These are phyloP conservation scores for Penicillium goetzii DNA, from an alignment of 495 filamentous ascomycete genomes.

Conservation along the genomic window DNA sequence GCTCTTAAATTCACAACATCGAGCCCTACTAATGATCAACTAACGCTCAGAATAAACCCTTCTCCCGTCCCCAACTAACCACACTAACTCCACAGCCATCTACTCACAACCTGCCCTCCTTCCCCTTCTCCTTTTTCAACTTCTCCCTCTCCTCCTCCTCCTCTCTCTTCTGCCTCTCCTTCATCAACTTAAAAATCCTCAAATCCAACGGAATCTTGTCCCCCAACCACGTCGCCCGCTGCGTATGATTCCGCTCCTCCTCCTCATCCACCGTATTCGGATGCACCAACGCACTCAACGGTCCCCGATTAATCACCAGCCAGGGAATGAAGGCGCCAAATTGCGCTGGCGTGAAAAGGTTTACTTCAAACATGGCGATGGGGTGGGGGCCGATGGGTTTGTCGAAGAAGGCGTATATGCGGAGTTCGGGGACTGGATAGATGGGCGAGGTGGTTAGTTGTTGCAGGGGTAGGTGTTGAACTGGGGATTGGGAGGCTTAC, in stretches of 20 bases:
- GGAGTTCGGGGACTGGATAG: constrained; percentile 77
- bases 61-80: too few relatives aligned
- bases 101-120: not conserved
- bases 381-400: constrained; percentile 80
- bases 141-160: constrained; percentile 24
- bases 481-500: constrained; percentile 44
- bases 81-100: not conserved
- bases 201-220: constrained; percentile 71
- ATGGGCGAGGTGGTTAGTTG: not conserved
- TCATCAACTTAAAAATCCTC: constrained; percentile 56
- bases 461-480: too few relatives aligned
- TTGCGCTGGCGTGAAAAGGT: constrained; percentile 80
- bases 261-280: constrained; percentile 68
- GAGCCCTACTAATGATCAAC: not conserved
- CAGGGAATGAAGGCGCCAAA: constrained; percentile 88
- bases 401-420: constrained; percentile 80
- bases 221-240: constrained; percentile 86
- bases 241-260: constrained; percentile 70
- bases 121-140: constrained; percentile 12
- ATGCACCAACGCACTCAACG: constrained; percentile 77
- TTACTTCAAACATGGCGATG: constrained; percentile 89
- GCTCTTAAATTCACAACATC: not conserved
- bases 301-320: constrained; percentile 82
- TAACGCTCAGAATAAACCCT: too few relatives aligned
- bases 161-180: constrained; percentile 33